These are phyloP conservation scores for Chytriomyces hyalinus DNA, from an alignment of 192 early-diverging fungal species.

Conservation along the genomic window DNA sequence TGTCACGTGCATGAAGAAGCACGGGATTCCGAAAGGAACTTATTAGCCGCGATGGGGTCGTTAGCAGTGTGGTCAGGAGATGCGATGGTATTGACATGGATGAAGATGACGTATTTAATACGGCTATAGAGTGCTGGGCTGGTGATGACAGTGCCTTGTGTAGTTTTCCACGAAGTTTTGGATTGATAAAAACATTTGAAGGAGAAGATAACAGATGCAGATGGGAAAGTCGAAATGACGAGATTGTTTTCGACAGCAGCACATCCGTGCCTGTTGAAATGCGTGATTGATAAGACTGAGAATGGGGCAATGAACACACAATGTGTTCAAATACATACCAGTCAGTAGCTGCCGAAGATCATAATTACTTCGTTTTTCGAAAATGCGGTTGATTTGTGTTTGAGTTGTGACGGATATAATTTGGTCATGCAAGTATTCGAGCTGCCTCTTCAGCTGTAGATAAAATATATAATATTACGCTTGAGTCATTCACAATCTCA, in stretches of 20 bases:
- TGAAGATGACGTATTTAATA: conserved; percentile 16
- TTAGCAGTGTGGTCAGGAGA: conserved; percentile 72
- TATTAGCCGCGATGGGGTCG: conserved; percentile 62
- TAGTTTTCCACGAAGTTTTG: conserved; percentile 71
- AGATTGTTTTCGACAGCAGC: conserved; percentile 79
- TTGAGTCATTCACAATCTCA: not conserved
- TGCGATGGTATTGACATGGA: conserved; percentile 38
- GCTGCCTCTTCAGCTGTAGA: conserved; percentile 74
- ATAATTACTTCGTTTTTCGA: conserved; percentile 84
- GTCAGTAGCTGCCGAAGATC: conserved; percentile 81
- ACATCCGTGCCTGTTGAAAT: conserved; percentile 69
- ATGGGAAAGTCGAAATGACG: conserved; percentile 71
- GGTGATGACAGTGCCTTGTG: conserved; percentile 60
- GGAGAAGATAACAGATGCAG: conserved; percentile 78
- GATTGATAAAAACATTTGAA: conserved; percentile 73
- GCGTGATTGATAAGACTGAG: not conserved
- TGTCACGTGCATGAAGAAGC: conserved; percentile 80
- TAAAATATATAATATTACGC: not conserved
- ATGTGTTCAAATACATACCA: not conserved
- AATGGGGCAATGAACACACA: not conserved
- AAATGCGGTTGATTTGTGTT: conserved; percentile 81
- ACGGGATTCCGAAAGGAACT: conserved; percentile 73
- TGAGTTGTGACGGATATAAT: conserved; percentile 83
- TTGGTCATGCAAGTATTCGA: conserved; percentile 79
- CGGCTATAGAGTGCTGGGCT: not conserved